phyloP scores from a whole-genome alignment of 1,139 yeast genomes.

The Scheffersomyces titani region DNA sequence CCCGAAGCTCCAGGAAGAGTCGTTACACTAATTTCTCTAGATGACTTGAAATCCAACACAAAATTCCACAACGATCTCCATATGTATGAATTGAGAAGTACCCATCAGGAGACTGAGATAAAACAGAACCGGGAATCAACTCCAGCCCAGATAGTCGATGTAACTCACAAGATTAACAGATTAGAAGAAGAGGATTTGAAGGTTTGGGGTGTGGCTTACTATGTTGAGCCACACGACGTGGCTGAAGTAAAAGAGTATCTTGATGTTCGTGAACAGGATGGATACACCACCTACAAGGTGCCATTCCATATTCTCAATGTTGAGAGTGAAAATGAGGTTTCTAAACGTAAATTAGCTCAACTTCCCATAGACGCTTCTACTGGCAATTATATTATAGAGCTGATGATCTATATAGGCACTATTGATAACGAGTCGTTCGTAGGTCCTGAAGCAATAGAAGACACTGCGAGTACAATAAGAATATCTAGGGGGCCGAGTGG shows the following conservation, averaged over 20 bases:
- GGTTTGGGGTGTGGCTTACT: slow-evolving; percentile 84
- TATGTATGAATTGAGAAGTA: slow-evolving; percentile 33
- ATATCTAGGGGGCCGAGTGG: slow-evolving; percentile 79
- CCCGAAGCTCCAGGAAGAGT: slow-evolving; percentile 86
- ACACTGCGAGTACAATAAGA: slow-evolving; percentile 63
- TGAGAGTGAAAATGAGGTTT: slow-evolving; percentile 11
- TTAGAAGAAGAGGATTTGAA: slow-evolving; percentile 48
- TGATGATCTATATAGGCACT: slow-evolving; percentile 82
- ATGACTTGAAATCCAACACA: slow-evolving; percentile 46
- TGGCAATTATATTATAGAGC: slow-evolving; percentile 48
- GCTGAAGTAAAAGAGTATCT: slow-evolving; percentile 64
- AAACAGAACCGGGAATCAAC: background rate
- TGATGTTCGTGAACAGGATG: slow-evolving; percentile 85
- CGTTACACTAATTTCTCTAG: slow-evolving; percentile 68
- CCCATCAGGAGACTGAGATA: slow-evolving; percentile 12
- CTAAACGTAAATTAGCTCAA: background rate
- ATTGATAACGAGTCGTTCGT: slow-evolving; percentile 77
- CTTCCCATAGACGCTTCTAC: slow-evolving; percentile 25
- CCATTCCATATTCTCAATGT: slow-evolving; percentile 56
- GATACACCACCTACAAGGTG: slow-evolving; percentile 73
- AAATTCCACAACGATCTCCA: slow-evolving; percentile 49
- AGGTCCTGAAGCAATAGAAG: slow-evolving; percentile 67
- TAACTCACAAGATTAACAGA: slow-evolving; percentile 14
- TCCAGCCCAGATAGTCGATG: slow-evolving; percentile 3
- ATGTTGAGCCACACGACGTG: slow-evolving; percentile 68